A percentile compares a stretch with the other conserved stretches of the same genome.
Evolutionary conservation across 495 filamentous ascomycete species (phyloP).

Genomic region (Lineolata rhizophorae): DNA sequence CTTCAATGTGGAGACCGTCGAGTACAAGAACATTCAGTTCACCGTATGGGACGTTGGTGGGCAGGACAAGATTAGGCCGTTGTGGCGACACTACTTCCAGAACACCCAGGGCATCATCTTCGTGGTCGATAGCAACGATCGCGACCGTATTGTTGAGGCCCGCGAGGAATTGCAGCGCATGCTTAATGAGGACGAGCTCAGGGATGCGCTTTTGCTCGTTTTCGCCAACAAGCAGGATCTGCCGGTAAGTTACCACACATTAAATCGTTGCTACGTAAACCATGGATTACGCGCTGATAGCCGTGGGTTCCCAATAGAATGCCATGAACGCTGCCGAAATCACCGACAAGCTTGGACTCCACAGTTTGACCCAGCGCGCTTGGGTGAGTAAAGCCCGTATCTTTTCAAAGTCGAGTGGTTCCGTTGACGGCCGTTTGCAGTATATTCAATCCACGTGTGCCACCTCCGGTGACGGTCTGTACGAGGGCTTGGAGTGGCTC

Average conservation of each 20-base stretch:
- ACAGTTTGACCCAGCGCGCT: constrained; percentile 89
- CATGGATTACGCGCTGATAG: background rate
- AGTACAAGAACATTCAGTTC: constrained; percentile 99
- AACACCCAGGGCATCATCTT: constrained; percentile 99
- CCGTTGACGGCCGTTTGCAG: constrained; percentile 23
- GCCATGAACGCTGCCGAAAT: constrained; percentile 99
- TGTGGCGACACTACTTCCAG: constrained; percentile 99
- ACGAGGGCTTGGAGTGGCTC: constrained; percentile 99
- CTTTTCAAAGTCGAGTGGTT: background rate
- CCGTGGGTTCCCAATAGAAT: constrained; percentile 38
- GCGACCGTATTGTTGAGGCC: constrained; percentile 96
- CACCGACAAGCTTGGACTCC: constrained; percentile 97
- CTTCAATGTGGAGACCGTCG: constrained; percentile 99
- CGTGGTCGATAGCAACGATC: constrained; percentile 99
- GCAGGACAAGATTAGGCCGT: constrained; percentile 98
- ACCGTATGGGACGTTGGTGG: constrained; percentile 99
- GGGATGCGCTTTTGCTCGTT: constrained; percentile 90
- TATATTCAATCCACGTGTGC: constrained; percentile 99
- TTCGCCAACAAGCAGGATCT: constrained; percentile 99
- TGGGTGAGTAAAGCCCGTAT: constrained; percentile 50
- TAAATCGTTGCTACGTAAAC: no score
- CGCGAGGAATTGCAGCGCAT: constrained; percentile 99
- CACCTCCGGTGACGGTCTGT: constrained; percentile 97
- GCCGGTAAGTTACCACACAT: constrained; percentile 52
- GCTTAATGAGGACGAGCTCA: constrained; percentile 98